Evolutionary conservation across 805 yeast species (phyloP).

Genomic region (Ogataea neopini): DNA sequence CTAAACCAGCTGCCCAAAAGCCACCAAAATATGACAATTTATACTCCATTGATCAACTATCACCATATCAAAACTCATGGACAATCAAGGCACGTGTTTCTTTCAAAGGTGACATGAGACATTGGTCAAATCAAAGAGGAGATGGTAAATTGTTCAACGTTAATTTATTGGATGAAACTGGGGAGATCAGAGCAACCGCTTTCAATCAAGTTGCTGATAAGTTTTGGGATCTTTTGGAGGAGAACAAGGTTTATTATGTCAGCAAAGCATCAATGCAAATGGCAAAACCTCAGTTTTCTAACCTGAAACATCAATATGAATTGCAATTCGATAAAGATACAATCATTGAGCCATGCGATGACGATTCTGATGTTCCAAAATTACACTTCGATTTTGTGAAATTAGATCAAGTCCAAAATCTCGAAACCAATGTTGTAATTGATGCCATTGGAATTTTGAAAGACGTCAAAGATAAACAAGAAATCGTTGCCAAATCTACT

Average conservation of each 20-base stretch:
- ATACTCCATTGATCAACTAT: constrained; percentile 79
- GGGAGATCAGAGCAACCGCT: constrained; percentile 94
- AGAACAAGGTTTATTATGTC: constrained; percentile 85
- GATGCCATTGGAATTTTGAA: constrained; percentile 89
- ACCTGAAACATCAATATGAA: constrained; percentile 86
- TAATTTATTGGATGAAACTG: constrained; percentile 88
- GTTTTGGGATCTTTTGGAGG: constrained; percentile 73
- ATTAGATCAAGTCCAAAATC: constrained; percentile 61
- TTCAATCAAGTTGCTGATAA: constrained; percentile 85
- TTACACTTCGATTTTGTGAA: constrained; percentile 74
- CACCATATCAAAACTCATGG: constrained; percentile 92
- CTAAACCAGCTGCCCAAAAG: constrained; percentile 21
- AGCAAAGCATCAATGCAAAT: constrained; percentile 78
- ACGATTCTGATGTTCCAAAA: constrained; percentile 69
- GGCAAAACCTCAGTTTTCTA: constrained; percentile 84
- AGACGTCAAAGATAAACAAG: constrained; percentile 70
- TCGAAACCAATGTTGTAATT: constrained; percentile 69
- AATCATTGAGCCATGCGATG: constrained; percentile 63
- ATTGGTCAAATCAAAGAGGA: constrained; percentile 84
- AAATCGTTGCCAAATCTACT: constrained; percentile 81
- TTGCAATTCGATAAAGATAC: constrained; percentile 79
- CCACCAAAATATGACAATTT: constrained; percentile 41
- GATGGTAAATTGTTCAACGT: constrained; percentile 89
- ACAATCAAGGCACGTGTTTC: constrained; percentile 91
- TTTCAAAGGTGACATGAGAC: constrained; percentile 81